Conservation (phyloP, 257 asterid species). For the Linderniella brevidens region DNA sequence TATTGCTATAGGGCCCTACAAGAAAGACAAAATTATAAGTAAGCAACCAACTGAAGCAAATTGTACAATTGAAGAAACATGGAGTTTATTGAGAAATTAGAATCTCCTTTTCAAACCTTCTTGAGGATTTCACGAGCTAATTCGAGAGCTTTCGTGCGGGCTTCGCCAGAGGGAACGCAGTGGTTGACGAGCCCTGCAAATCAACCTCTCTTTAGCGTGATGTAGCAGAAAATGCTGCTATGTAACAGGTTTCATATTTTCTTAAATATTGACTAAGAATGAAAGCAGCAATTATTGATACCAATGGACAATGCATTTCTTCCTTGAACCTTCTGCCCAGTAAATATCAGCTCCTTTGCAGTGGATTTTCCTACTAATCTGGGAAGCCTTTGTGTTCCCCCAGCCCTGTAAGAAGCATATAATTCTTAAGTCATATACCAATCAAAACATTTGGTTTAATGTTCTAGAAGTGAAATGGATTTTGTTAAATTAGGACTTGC, state of each 20-base stretch:
- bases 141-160: slow-evolving; percentile 68
- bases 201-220: slow-evolving; percentile 9
- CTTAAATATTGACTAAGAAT: slow-evolving; percentile 7
- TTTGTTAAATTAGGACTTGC: background rate
- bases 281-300: slow-evolving; percentile 11
- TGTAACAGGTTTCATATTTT: too few relatives aligned
- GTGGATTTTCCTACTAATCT: slow-evolving; percentile 75
- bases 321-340: slow-evolving; percentile 33
- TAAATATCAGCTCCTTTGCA: slow-evolving; percentile 71
- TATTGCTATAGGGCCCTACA: slow-evolving; percentile 85
- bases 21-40: background rate
- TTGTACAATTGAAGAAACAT: background rate
- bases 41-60: background rate
- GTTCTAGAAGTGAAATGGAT: slow-evolving; percentile 3
- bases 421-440: slow-evolving; percentile 9
- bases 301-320: slow-evolving; percentile 34
- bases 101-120: slow-evolving; percentile 32
- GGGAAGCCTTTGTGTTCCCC: slow-evolving; percentile 94
- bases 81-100: background rate
- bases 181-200: slow-evolving; percentile 72
- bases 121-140: slow-evolving; percentile 57
- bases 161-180: slow-evolving; percentile 75
- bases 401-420: slow-evolving; percentile 49
- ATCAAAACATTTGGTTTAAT: slow-evolving; percentile 5
- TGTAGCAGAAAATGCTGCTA: background rate